A percentile compares a stretch with the other conserved stretches of the same genome.
phyloP scores from a whole-genome alignment of 441 rosid species.

The Brassica hybrid region DNA sequence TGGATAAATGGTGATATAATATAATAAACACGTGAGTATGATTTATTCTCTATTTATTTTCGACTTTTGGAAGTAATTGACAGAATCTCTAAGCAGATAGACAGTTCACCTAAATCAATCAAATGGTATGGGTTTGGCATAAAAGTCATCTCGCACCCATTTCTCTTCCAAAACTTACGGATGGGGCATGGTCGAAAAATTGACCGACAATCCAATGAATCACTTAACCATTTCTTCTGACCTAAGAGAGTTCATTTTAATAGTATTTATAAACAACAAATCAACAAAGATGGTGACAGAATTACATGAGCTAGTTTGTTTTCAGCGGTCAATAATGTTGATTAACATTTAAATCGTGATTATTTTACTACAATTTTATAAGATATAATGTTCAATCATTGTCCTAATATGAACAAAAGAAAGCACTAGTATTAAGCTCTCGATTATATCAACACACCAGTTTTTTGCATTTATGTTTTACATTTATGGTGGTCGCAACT shows the following conservation, averaged over 20 bases:
- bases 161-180: neutral
- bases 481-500: neutral
- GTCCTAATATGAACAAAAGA: neutral
- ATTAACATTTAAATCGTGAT: neutral
- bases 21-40: neutral
- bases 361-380: neutral
- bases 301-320: neutral
- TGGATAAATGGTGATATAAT: neutral
- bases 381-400: neutral
- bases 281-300: neutral
- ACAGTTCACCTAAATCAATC: slow-evolving; percentile 6
- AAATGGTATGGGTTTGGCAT: neutral
- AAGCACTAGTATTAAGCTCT: neutral
- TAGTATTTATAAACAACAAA: neutral
- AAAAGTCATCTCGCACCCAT: slow-evolving; percentile 1
- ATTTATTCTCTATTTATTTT: neutral
- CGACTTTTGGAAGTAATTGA: slow-evolving; percentile 12
- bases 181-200: neutral
- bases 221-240: slow-evolving; percentile 1
- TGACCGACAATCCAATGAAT: slow-evolving; percentile 14
- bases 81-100: slow-evolving; percentile 2
- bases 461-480: neutral
- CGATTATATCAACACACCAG: neutral
- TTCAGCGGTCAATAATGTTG: neutral
- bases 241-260: neutral